Percentiles rank a stretch among this genome's conserved stretches.
phyloP scores from a whole-genome alignment of 2,329 filamentous ascomycete genomes.

The Penicillium corylophilum region DNA sequence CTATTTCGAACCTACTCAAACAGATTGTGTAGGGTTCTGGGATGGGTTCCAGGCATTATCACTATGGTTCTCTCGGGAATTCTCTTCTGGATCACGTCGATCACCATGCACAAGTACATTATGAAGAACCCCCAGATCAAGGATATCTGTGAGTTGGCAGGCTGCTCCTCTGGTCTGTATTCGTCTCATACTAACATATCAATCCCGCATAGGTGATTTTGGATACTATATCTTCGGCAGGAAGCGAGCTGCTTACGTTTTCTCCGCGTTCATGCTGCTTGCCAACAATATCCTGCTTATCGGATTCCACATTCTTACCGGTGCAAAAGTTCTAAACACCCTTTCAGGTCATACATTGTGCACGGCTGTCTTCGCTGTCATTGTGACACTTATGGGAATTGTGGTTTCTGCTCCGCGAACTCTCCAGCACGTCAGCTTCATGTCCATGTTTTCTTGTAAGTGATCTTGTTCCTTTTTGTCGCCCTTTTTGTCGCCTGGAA shows the following conservation, averaged over 20 bases:
- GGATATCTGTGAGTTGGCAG: slow-evolving; percentile 44
- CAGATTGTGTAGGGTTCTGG: slow-evolving; percentile 14
- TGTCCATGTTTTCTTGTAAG: slow-evolving; percentile 50
- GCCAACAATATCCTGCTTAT: slow-evolving; percentile 54
- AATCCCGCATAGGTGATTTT: slow-evolving; percentile 40
- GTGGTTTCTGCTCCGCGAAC: slow-evolving; percentile 49
- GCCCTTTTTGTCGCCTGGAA: neutral
- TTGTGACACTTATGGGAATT: slow-evolving; percentile 48
- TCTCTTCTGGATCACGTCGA: slow-evolving; percentile 52
- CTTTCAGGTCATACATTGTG: slow-evolving; percentile 50
- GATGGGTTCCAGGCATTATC: slow-evolving; percentile 26
- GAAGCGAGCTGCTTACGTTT: slow-evolving; percentile 45
- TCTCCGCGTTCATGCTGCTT: slow-evolving; percentile 43
- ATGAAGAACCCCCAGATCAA: slow-evolving; percentile 53
- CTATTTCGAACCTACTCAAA: neutral
- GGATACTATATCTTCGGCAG: slow-evolving; percentile 50
- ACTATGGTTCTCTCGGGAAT: slow-evolving; percentile 45
- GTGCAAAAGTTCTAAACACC: slow-evolving; percentile 51
- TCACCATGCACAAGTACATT: slow-evolving; percentile 54
- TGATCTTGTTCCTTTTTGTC: neutral
- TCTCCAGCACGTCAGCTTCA: slow-evolving; percentile 50
- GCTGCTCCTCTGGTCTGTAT: neutral
- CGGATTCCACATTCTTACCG: slow-evolving; percentile 52
- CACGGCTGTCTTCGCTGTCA: slow-evolving; percentile 51
- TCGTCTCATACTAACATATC: neutral